Percentiles rank a stretch among this genome's conserved stretches.
Conservation (phyloP, 441 rosid genomes). For the Aleurites moluccanus region DNA sequence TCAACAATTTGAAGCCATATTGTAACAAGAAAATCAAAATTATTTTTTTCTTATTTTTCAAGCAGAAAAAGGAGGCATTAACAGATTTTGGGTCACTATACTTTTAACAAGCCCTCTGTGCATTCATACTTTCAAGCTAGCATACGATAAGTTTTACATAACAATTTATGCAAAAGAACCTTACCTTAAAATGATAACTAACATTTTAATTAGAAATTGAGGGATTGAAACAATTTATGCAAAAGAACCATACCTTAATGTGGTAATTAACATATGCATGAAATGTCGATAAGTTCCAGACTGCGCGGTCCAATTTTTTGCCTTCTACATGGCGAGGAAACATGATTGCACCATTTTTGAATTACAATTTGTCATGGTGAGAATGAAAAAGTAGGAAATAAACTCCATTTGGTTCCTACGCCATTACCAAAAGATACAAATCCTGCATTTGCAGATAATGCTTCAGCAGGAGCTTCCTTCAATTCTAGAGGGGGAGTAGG, state of each 20-base stretch:
- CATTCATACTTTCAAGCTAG: not conserved
- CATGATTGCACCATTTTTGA: slow-evolving; percentile 53
- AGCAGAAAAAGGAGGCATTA: not conserved
- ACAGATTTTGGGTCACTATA: not conserved
- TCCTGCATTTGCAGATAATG: slow-evolving; percentile 86
- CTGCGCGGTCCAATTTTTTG: slow-evolving; percentile 76
- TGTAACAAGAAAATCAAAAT: not conserved
- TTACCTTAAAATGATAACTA: slow-evolving; percentile 90
- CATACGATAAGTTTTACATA: not conserved
- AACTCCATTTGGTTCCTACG: slow-evolving; percentile 4
- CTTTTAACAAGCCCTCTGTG: not conserved
- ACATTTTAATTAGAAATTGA: slow-evolving; percentile 34
- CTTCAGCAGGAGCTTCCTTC: slow-evolving; percentile 69
- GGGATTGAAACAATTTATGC: not conserved
- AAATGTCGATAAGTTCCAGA: slow-evolving; percentile 87
- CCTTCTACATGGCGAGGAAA: slow-evolving; percentile 89
- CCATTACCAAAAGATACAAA: slow-evolving; percentile 87
- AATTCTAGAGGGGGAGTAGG: slow-evolving; percentile 67
- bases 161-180: slow-evolving; percentile 9
- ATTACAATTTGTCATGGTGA: slow-evolving; percentile 19
- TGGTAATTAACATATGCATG: slow-evolving; percentile 97
- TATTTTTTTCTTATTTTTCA: not conserved
- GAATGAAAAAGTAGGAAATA: slow-evolving; percentile 7
- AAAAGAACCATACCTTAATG: slow-evolving; percentile 60
- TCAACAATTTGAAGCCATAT: not conserved